Evolutionary conservation across 2,329 filamentous ascomycete species (phyloP), one percentile per base, ranked within the genome.

Genomic region (Exutisphaerella laricina): DNA sequence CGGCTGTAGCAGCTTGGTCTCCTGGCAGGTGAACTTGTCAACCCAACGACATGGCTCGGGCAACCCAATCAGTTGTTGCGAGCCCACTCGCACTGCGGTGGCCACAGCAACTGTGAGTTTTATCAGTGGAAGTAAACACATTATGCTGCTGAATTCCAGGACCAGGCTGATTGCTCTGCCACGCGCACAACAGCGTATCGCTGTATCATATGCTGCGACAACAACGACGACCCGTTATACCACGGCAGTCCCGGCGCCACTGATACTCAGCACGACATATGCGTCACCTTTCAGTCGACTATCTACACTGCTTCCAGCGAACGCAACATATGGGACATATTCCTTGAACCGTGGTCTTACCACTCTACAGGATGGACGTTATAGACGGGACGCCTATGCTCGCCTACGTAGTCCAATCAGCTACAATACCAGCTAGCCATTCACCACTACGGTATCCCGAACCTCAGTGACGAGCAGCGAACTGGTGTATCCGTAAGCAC

Each of bases 391-490:
- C 29, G 53, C 51, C 10, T 55, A 51, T 29, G 50, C 52, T 18
- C 37, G 43, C 10, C 42, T 56, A 4, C 55, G 54, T 51, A 28
- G 42, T 6, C 18, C 43, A 14, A 21, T 56, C 18, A 49, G 29
- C 32, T 56, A 49, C 36, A 56, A 50, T 17, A 42, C 38, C 49
- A 44, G 56, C 7, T 50, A 57, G 9, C 56, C 50, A 1, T 56
- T 60, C 42, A 46, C 54, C 10, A 62, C 59, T 1, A 62, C 59
- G 4, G 57, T 58, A 5, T 45, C 48, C n/a, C 50, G 60, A 5
- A 66, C 65, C 5, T 60, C 65, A 10, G 55, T 66, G 5, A 58
- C 65, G 1, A 59, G 59, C 10, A 55, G 49, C 20, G 63, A 58
- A 25, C 52, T 66, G 8, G 53, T 64, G 10, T 61, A 57, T 5